Percentiles rank a stretch among this genome's conserved stretches.
These are phyloP conservation scores for Candida boidinii DNA, from an alignment of 805 yeast species.

Conservation along the genomic window DNA sequence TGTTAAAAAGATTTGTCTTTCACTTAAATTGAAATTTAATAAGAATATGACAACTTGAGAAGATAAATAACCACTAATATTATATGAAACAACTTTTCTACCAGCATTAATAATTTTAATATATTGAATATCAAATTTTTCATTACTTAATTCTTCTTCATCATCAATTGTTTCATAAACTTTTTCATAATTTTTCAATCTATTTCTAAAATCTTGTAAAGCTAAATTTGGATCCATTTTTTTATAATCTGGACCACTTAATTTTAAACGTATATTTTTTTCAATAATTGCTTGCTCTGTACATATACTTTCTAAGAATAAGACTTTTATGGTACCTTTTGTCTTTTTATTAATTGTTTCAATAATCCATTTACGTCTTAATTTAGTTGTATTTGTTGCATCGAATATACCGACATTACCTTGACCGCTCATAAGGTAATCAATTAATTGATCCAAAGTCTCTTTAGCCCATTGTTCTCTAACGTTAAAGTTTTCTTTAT, in stretches of 20 bases:
- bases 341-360: constrained; percentile 27
- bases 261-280: constrained; percentile 73
- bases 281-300: constrained; percentile 73
- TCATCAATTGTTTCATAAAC: constrained; percentile 91
- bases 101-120: constrained; percentile 60
- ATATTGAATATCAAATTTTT: constrained; percentile 42
- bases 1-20: constrained; percentile 29
- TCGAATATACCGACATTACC: constrained; percentile 52
- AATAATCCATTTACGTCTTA: constrained; percentile 32
- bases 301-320: constrained; percentile 71
- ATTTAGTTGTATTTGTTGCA: constrained; percentile 43
- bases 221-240: constrained; percentile 80
- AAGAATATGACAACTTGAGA: constrained; percentile 49
- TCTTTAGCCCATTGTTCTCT: constrained; percentile 46
- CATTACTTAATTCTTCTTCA: constrained; percentile 30
- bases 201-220: constrained; percentile 68
- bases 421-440: constrained; percentile 30
- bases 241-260: constrained; percentile 88
- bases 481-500: constrained; percentile 31
- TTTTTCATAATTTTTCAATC: constrained; percentile 75
- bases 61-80: constrained; percentile 48
- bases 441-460: constrained; percentile 37
- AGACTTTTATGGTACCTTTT: constrained; percentile 25
- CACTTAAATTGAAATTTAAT: constrained; percentile 30
- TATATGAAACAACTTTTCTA: constrained; percentile 44